phyloP scores from a whole-genome alignment of 2,329 filamentous ascomycete genomes.

The Talaromyces verruculosus region DNA sequence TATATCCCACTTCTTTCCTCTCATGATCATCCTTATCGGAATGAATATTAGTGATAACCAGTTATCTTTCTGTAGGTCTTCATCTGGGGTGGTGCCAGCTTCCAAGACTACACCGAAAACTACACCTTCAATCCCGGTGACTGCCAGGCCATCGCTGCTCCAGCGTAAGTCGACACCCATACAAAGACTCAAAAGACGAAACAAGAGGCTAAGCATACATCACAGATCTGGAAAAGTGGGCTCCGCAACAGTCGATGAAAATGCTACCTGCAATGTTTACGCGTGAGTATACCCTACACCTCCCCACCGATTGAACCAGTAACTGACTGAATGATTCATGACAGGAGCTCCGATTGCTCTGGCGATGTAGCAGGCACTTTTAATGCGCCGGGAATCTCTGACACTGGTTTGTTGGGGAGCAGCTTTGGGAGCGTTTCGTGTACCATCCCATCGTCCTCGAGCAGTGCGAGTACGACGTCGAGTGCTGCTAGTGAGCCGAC shows the following conservation, averaged over 20 bases:
- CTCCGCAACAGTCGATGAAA: conserved; percentile 20
- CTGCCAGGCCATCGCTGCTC: conserved; percentile 15
- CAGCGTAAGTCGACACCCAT: conserved; percentile 7
- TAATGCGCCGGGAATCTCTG: conserved; percentile 16
- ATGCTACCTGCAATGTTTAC: conserved; percentile 19
- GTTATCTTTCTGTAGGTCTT: conserved; percentile 10
- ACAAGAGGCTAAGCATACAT: background rate
- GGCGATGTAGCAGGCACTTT: conserved; percentile 9
- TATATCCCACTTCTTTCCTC: no score
- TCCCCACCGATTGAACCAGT: background rate
- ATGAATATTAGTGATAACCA: background rate
- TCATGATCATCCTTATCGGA: no score
- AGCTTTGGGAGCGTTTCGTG: conserved; percentile 12
- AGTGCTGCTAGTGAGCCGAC: background rate
- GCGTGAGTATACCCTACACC: conserved; percentile 6
- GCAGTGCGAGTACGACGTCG: background rate
- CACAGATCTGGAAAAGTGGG: conserved; percentile 15
- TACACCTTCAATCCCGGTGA: conserved; percentile 17
- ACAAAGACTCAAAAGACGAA: background rate
- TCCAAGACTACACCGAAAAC: conserved; percentile 6
- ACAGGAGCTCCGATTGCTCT: conserved; percentile 14
- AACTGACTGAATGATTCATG: background rate
- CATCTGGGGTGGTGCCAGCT: conserved; percentile 13
- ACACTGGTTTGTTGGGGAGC: conserved; percentile 11
- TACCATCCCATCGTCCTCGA: background rate